Evolutionary conservation across 305 asterid species (phyloP), one percentile per base, ranked within the genome.

Genomic region (Fraxinus sp.): DNA sequence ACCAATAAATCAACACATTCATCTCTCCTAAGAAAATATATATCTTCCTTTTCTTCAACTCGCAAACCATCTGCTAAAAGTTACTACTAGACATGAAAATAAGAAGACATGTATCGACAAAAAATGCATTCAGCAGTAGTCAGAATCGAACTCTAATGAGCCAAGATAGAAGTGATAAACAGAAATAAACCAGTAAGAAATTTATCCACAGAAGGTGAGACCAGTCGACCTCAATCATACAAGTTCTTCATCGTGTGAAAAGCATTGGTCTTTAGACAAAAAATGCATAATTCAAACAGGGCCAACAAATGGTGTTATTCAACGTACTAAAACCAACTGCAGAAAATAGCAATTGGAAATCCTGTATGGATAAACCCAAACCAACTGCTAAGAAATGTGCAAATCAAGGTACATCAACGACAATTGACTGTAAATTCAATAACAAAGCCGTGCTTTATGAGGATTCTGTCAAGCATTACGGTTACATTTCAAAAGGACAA

Each of bases 401-500:
- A 84, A 79, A 77, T 75, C 68, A 71, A 41, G 68, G 30, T 78
- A 83, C 82, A 84, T 26, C 14, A 79, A 77, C 36, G 64, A 68
- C 82, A 79, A 81, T 81, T 77, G 74, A 70, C 68, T 78, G 36
- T 59, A 32, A 72, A 79, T 74, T 52, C 70, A 84, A 80, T 43
- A 35, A 75, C 11, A 55, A 80, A 46, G 68, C 64, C 20, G 41
- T 73, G 59, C 80, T 74, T 77, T 79, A 82, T 62, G 86, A 70
- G 20, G 83, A 83, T 36, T 79, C 11, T 35, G 37, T 70, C 52
- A 41, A 81, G 62, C 66, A 78, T 37, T n/a, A 41, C 18, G 41
- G 9, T 81, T 64, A 75, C 76, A 82, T 70, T 79, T 76, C 16
- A 80, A 82, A 87, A 46, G 39, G 49, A 68, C 66, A 81, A 72